Percentiles rank a stretch among this genome's conserved stretches.
Evolutionary conservation across 2,329 filamentous ascomycete species (phyloP).

Genomic region (Fusarium phyllophilum): DNA sequence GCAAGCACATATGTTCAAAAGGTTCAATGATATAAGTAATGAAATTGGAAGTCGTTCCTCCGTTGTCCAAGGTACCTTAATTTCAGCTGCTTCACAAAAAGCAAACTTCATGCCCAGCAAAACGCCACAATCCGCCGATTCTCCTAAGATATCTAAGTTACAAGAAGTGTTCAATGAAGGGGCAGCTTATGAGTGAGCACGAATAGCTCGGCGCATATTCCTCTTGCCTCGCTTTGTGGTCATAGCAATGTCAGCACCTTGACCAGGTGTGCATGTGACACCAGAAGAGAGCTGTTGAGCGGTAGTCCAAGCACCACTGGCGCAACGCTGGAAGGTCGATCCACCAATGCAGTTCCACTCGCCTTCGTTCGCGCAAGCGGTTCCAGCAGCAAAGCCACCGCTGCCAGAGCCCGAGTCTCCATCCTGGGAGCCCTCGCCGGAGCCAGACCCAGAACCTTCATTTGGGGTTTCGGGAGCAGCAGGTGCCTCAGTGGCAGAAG

Average conservation of each 20-base stretch:
- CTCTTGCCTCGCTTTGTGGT: constrained; percentile 26
- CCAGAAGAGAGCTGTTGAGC: constrained; percentile 56
- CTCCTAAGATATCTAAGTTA: too few relatives aligned
- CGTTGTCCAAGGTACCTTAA: too few relatives aligned
- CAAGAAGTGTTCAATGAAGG: too few relatives aligned
- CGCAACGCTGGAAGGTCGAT: constrained; percentile 64
- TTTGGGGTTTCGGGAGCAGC: not conserved
- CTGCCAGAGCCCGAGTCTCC: not conserved
- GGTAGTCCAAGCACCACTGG: constrained; percentile 61
- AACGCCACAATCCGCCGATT: too few relatives aligned
- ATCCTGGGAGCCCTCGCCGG: accelerated
- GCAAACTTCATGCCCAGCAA: too few relatives aligned
- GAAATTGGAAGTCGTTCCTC: too few relatives aligned
- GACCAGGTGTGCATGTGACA: constrained; percentile 56
- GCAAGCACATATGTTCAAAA: too few relatives aligned
- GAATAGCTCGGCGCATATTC: constrained; percentile 46
- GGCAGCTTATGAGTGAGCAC: too few relatives aligned
- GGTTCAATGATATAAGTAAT: too few relatives aligned
- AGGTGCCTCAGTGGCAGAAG: constrained; percentile 1
- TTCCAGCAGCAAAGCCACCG: constrained; percentile 52
- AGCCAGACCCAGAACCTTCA: not conserved
- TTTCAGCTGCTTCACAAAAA: too few relatives aligned
- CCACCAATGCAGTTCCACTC: constrained; percentile 65
- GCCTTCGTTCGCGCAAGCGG: constrained; percentile 60
- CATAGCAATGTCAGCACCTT: constrained; percentile 54